These are phyloP conservation scores for Lenzites betulinus DNA, from an alignment of 768 basidiomycete species.

Conservation along the genomic window DNA sequence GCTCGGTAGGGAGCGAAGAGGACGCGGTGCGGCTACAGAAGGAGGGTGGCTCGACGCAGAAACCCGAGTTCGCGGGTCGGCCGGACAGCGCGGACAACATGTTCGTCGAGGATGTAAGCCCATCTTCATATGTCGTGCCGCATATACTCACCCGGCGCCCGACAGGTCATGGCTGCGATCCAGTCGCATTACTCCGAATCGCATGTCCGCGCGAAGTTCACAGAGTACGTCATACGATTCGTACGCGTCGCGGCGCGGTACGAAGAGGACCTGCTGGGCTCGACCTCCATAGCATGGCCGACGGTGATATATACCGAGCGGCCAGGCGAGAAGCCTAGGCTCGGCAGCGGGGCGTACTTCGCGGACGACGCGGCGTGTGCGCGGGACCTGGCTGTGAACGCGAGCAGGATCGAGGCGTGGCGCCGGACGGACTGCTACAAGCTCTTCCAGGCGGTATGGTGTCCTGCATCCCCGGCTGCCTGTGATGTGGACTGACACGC, in stretches of 20 bases:
- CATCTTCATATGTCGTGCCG: not conserved
- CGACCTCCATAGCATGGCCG: conserved; percentile 76
- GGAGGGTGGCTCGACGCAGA: conserved; percentile 47
- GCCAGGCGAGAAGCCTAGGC: conserved; percentile 41
- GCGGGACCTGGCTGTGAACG: conserved; percentile 75
- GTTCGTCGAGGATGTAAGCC: conserved; percentile 92
- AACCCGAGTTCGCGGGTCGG: conserved; percentile 56
- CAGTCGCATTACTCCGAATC: conserved; percentile 91
- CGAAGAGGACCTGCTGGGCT: conserved; percentile 77
- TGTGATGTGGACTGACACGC: conserved; percentile 5
- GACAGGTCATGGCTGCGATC: conserved; percentile 81
- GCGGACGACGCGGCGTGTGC: conserved; percentile 64
- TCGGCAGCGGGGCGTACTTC: conserved; percentile 86
- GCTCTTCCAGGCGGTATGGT: conserved; percentile 64
- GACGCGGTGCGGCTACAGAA: conserved; percentile 63
- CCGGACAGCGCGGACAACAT: conserved; percentile 71
- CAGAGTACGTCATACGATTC: conserved; percentile 87
- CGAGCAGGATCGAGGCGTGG: conserved; percentile 93
- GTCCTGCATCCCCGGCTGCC: conserved; percentile 13
- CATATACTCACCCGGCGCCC: not conserved
- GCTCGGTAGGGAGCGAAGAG: conserved; percentile 64
- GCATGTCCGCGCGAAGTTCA: conserved; percentile 84
- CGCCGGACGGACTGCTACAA: conserved; percentile 79
- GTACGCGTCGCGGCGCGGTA: conserved; percentile 88
- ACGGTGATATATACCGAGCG: conserved; percentile 53